Evolutionary conservation across 306 rosid species (phyloP), one percentile per base, ranked within the genome.

Genomic region (Sechiopsis laciniata): DNA sequence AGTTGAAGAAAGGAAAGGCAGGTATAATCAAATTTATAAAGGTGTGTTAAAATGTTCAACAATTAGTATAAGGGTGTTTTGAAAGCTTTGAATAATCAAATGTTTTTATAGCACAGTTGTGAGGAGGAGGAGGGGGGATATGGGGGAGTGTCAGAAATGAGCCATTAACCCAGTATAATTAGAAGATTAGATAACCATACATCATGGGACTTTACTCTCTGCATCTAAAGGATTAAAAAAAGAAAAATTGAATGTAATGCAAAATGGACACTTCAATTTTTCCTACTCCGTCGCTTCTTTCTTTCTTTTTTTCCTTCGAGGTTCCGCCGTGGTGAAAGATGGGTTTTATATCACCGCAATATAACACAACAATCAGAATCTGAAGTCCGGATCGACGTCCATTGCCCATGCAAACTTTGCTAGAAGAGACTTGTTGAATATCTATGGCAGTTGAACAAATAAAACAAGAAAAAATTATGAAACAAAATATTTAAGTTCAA

Each of bases 311-410:
- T 45, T 42, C 29, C 40, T 58, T 55, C 64, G 7, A 2, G 29
- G n/a, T 32, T 17, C 19, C 8, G 53, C 61, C 60, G 52, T 0
- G 64, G 35, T 37, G 7, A 45, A 55, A 17, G 57, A 73, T 56
- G 53, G 17, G 29, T 26, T 26, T 26, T 26, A 26, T 26, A 26
- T 61, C 12, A 14, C 40, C 73, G 8, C 56, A 48, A 46, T 68
- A 22, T 68, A 68, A 37, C 13, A 63, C 70, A 72, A 72, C 26
- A 72, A 72, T 93, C 88, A 94, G 91, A 94, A 94, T 89, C 96
- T 90, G 85, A 90, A 94, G 59, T 85, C 97, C 2, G 96, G 97
- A 76, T 90, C 96, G 58, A 94, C 98, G 54, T 87, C 95, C 98
- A 94, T 94, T 74, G 98, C 84, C 98, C 98, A 94, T 59, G 85